phyloP scores from a whole-genome alignment of 106 monocot genomes.

The Allium sativum region DNA sequence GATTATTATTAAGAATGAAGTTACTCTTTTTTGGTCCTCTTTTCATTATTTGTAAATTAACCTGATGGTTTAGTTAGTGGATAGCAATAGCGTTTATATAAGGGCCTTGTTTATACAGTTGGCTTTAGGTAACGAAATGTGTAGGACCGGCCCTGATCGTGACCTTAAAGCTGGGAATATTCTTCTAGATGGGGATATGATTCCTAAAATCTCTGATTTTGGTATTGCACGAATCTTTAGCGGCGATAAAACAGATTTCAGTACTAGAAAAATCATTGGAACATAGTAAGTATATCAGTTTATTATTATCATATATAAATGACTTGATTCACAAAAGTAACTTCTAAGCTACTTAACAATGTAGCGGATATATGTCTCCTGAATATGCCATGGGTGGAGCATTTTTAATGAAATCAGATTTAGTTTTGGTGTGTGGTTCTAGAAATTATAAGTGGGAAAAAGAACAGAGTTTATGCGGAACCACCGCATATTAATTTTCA shows the following conservation, averaged over 20 bases:
- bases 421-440: slow-evolving; percentile 9
- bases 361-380: slow-evolving; percentile 4
- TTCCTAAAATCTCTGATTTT: slow-evolving; percentile 3
- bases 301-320: neutral
- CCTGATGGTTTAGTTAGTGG: too few species aligned
- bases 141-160: too few species aligned
- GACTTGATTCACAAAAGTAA: too few species aligned
- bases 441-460: slow-evolving; percentile 9
- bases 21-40: too few species aligned
- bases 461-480: neutral
- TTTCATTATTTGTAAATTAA: too few species aligned
- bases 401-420: slow-evolving; percentile 1
- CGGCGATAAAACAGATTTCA: slow-evolving; percentile 4
- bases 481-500: slow-evolving; percentile 5
- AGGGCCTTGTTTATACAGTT: too few species aligned
- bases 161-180: slow-evolving; percentile 4
- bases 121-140: too few species aligned
- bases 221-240: slow-evolving; percentile 2
- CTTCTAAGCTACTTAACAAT: neutral
- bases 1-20: too few species aligned
- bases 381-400: slow-evolving; percentile 1
- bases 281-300: slow-evolving; percentile 5
- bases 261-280: slow-evolving; percentile 1
- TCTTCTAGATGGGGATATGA: slow-evolving; percentile 2
- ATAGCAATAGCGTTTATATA: too few species aligned